Evolutionary conservation across 2,329 filamentous ascomycete species (phyloP).

Genomic region (Diaporthe vaccinii): DNA sequence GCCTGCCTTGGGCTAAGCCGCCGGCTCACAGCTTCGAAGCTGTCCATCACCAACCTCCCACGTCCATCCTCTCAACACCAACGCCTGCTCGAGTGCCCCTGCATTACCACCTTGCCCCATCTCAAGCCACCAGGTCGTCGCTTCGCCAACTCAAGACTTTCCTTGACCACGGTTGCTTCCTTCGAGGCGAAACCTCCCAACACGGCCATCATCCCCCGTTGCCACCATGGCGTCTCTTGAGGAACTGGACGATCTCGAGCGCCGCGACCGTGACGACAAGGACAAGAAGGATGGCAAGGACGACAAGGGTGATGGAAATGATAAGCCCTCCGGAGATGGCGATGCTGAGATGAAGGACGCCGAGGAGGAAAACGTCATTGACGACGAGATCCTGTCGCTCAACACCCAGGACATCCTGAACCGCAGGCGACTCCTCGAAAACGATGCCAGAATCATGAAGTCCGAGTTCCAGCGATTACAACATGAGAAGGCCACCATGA

Average conservation of each 20-base stretch:
- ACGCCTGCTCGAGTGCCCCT: constrained; percentile 12
- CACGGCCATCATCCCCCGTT: neutral
- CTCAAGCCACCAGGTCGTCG: neutral
- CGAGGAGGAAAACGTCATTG: constrained; percentile 82
- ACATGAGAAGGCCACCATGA: constrained; percentile 96
- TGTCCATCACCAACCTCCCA: constrained; percentile 24
- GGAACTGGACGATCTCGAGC: constrained; percentile 91
- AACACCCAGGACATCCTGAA: constrained; percentile 96
- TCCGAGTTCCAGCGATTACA: constrained; percentile 94
- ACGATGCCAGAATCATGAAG: constrained; percentile 98
- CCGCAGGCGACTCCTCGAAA: constrained; percentile 91
- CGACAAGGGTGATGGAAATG: constrained; percentile 68
- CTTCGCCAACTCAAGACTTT: neutral
- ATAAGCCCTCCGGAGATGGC: constrained; percentile 70
- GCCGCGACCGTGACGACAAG: constrained; percentile 81
- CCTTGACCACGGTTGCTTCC: neutral
- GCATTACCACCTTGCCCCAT: neutral
- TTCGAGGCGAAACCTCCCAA: neutral
- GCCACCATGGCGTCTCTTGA: constrained; percentile 86
- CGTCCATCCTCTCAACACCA: neutral
- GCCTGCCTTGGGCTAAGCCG: constrained; percentile 31
- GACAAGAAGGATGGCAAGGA: constrained; percentile 56
- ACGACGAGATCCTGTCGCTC: constrained; percentile 92
- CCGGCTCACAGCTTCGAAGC: constrained; percentile 26
- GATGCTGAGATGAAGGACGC: constrained; percentile 95